Conservation (phyloP, 129 eudicot genomes). For the Scalesia atractyloides region DNA sequence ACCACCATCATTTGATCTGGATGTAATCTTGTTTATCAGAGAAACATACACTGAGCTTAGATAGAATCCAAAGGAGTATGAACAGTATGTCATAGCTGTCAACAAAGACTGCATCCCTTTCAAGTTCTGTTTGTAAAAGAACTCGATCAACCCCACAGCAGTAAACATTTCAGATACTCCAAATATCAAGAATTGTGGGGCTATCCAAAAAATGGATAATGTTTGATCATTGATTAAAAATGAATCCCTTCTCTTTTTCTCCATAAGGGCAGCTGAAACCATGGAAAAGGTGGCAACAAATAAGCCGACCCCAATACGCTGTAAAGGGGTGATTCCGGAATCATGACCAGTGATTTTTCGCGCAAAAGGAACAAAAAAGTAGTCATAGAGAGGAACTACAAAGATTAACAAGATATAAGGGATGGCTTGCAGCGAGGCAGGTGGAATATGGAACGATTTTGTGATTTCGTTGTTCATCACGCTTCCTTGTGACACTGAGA, state of each 20-base stretch:
- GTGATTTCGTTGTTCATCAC: conserved; percentile 78
- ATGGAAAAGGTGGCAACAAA: conserved; percentile 77
- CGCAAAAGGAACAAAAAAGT: conserved; percentile 72
- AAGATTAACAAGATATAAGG: conserved; percentile 83
- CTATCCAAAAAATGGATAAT: conserved; percentile 74
- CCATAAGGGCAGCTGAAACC: conserved; percentile 85
- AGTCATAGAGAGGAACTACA: conserved; percentile 81
- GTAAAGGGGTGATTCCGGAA: conserved; percentile 81
- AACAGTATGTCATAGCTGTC: conserved; percentile 89
- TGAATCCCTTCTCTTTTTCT: conserved; percentile 59
- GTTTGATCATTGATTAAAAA: conserved; percentile 31
- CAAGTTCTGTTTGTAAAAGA: conserved; percentile 78
- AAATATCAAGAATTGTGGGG: conserved; percentile 86
- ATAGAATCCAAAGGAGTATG: conserved; percentile 92
- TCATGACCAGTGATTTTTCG: conserved; percentile 61
- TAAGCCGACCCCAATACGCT: conserved; percentile 80
- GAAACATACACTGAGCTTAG: conserved; percentile 88
- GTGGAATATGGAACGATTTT: conserved; percentile 72
- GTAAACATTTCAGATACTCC: conserved; percentile 96
- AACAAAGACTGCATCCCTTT: conserved; percentile 86
- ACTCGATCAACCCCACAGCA: conserved; percentile 91
- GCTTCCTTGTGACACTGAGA: conserved; percentile 96
- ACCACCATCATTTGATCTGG: conserved; percentile 42
- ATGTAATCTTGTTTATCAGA: conserved; percentile 67
- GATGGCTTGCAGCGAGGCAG: conserved; percentile 95